Evolutionary conservation across 192 early-diverging fungal species (phyloP), one percentile per base, ranked within the genome.

Genomic region (Coemansia sp.): DNA sequence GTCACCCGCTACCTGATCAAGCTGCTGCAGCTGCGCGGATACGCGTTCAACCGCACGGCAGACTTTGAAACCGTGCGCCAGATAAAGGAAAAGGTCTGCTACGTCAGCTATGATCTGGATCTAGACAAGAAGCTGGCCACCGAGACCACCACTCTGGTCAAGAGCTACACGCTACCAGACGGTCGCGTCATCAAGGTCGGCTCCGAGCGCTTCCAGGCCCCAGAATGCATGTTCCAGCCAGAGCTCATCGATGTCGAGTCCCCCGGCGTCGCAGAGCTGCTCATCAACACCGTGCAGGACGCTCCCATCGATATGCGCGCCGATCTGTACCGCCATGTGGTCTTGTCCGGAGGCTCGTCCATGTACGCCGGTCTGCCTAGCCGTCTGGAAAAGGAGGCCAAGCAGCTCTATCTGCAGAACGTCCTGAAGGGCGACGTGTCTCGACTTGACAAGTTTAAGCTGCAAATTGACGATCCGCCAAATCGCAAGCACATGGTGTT

Each of bases 301-400:
- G 94, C 91, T 1, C 92, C 94, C 50, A 83, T 95, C 61, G 97
- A 99, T 77, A 89, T 94, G 60, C 91, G 97, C 40, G 61, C 94
- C 7, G 96, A 98, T 36, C 85, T 99, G 29, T 99, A 97, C 88
- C 95, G 93, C 71, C 92, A 97, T 65, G 95, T 99, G 77, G 93
- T 99, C 32, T 85, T 99, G 18, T 99, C 97, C 34, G 97, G 97
- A 54, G 97, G 97, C 14, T 93, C 95, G 4, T 94, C 96, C 67
- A 98, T 99, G 97, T 98, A 97, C 76, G 95, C 96, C 7, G 97
- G 97, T 66, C 82, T 99, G 38, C 96, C 97, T 28, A 92, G 88
- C 75, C 92, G 97, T 57, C 83, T 99, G 36, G 97, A 99, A 80
- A 98, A 98, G 87, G 97, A 99, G 82, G 75, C 97, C 61, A 98